phyloP scores from a whole-genome alignment of 176 grass and related monocot species.

The Cenchrus purpureus region DNA sequence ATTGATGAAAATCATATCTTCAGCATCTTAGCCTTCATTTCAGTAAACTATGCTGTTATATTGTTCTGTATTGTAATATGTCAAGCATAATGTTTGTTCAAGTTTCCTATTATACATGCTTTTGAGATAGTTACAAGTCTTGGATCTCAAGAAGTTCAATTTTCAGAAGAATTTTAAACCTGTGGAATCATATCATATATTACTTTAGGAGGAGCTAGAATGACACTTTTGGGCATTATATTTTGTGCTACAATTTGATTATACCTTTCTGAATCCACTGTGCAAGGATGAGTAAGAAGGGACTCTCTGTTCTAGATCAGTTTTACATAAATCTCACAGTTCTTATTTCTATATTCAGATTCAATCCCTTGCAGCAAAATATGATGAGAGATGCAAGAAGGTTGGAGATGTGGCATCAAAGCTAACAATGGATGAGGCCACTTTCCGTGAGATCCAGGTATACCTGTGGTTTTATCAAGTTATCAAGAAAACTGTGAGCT shows the following conservation, averaged over 20 bases:
- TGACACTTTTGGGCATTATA: constrained; percentile 5
- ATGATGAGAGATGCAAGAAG: constrained; percentile 94
- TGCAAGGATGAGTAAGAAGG: constrained; percentile 22
- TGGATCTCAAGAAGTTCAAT: background rate
- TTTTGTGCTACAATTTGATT: background rate
- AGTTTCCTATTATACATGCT: constrained; percentile 6
- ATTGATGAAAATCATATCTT: constrained; percentile 16
- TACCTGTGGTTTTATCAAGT: constrained; percentile 28
- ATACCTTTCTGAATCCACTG: background rate
- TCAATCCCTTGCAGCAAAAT: constrained; percentile 79
- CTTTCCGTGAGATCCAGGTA: constrained; percentile 97
- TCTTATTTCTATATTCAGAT: constrained; percentile 59
- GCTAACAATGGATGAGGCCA: constrained; percentile 95
- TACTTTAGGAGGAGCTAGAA: constrained; percentile 20
- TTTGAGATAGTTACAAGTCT: constrained; percentile 7
- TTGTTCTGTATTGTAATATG: constrained; percentile 9
- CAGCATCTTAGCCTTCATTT: background rate
- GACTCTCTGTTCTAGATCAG: background rate
- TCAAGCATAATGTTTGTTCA: background rate
- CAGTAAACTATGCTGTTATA: constrained; percentile 5
- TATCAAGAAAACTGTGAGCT: background rate
- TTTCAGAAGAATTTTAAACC: too few relatives aligned
- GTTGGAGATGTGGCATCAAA: constrained; percentile 93
- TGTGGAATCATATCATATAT: constrained; percentile 1
- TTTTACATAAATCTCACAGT: constrained; percentile 30